Conservation (phyloP, 768 basidiomycete species). For the Cyclocybe aegerita region DNA sequence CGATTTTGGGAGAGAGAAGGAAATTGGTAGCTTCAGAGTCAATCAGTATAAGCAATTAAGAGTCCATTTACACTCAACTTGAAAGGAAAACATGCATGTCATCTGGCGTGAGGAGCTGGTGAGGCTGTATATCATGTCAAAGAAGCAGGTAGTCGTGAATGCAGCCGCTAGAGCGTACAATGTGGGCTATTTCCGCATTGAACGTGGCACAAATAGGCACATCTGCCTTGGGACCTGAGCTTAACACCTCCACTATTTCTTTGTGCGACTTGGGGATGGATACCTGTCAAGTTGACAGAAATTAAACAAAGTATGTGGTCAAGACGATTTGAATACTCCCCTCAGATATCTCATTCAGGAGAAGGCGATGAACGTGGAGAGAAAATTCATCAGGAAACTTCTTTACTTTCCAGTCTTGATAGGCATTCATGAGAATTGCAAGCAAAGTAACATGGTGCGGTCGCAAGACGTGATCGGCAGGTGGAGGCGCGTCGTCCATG, state of each 20-base stretch:
- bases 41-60: no score
- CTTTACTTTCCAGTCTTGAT: conserved; percentile 56
- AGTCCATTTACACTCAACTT: conserved; percentile 23
- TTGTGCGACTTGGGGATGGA: conserved; percentile 56
- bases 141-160: neutral
- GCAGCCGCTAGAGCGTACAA: conserved; percentile 25
- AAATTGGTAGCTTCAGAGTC: no score
- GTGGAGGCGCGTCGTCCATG: conserved; percentile 55
- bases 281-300: conserved; percentile 41
- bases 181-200: conserved; percentile 42
- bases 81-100: conserved; percentile 65
- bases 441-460: conserved; percentile 79
- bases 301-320: neutral
- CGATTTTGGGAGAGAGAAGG: conserved; percentile 10
- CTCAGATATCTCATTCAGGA: conserved; percentile 74
- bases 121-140: conserved; percentile 30
- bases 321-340: conserved; percentile 30
- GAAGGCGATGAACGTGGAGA: conserved; percentile 62
- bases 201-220: conserved; percentile 41
- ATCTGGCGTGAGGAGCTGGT: conserved; percentile 52
- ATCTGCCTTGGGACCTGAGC: conserved; percentile 44
- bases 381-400: conserved; percentile 57
- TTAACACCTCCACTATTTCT: conserved; percentile 46
- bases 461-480: conserved; percentile 64
- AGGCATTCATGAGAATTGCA: conserved; percentile 58